Base-by-base conservation (phyloP, 2,329 filamentous ascomycete species). In the Sporothrix luriei region DNA sequence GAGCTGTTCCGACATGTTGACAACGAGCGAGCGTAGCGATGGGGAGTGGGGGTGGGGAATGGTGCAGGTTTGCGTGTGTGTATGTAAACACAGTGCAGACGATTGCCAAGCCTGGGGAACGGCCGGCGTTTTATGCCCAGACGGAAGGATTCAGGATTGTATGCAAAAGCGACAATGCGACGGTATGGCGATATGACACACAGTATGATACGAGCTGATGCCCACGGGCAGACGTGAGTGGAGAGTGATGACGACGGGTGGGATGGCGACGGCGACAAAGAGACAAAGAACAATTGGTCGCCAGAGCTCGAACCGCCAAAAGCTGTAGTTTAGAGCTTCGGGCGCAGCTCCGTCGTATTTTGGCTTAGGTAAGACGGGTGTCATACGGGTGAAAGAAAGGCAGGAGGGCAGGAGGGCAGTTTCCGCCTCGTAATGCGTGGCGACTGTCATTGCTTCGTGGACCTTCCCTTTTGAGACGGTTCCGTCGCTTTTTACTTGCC, bases 401-500 rank as follows among this genome's bases (percentile, higher is more conserved):
- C n/a, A n/a, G n/a, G n/a, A n/a, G 5, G 33, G 29, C 29, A 33
- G 29, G 29, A 33, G 29, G 29, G 33, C 33, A 33, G 33, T 2
- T 33, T 33, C 33, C 33, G 7, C 1, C 3, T 33, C 24, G 49
- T n/a, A 14, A 52, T 26, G 51, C 11, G 52, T 55, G 52, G 52
- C 14, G 52, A 55, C 9, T 33, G 2, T 33, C 33, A 33, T 9
- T 33, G 33, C 9, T 33, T 33, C 29, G n/a, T 33, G 9, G 55
- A 62, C 57, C 57, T 62, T 62, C 57, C 57, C 46, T 6, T 62
- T 62, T 26, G 38, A 62, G 57, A 62, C 38, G 33, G 19, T 19
- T 4, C 33, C 9, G 19, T 26, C 38, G 1, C 7, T 46, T 62
- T 62, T 21, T 46, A 62, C 38, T 62, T 62, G 38, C 57, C 57